Percentiles rank a stretch among this genome's conserved stretches.
phyloP scores from a whole-genome alignment of 2,329 filamentous ascomycete genomes.

The Colletotrichum viniferum region DNA sequence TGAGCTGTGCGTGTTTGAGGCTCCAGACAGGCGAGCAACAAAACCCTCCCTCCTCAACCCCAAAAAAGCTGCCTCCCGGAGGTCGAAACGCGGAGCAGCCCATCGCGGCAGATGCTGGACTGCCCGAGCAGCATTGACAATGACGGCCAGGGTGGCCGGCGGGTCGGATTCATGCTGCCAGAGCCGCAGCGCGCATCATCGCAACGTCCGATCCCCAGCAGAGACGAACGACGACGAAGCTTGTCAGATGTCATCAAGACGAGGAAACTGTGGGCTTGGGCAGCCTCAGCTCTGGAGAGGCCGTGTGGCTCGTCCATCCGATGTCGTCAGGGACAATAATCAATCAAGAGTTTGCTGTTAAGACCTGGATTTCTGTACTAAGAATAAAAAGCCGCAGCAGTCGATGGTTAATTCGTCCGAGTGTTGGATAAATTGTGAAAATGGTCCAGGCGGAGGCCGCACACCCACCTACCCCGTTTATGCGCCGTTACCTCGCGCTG shows the following conservation, averaged over 20 bases:
- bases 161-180: constrained; percentile 13
- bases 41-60: neutral
- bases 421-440: constrained; percentile 16
- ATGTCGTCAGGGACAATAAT: constrained; percentile 16
- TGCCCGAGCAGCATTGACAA: constrained; percentile 13
- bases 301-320: constrained; percentile 8
- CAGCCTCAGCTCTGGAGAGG: constrained; percentile 1
- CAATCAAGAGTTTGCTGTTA: neutral
- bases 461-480: constrained; percentile 7
- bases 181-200: constrained; percentile 4
- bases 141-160: constrained; percentile 2
- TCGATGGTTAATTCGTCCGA: neutral
- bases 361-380: constrained; percentile 4
- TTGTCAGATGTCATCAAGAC: constrained; percentile 4
- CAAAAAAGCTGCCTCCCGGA: neutral
- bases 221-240: neutral
- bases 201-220: neutral
- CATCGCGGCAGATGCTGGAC: constrained; percentile 2
- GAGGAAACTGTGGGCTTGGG: constrained; percentile 1
- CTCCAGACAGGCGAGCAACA: neutral
- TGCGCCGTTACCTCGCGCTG: neutral
- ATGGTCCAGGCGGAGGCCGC: constrained; percentile 13
- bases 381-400: constrained; percentile 12
- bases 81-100: constrained; percentile 1
- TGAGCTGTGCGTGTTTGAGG: neutral